Conservation (phyloP, 768 basidiomycete species). For the Tulasnella sp. region DNA sequence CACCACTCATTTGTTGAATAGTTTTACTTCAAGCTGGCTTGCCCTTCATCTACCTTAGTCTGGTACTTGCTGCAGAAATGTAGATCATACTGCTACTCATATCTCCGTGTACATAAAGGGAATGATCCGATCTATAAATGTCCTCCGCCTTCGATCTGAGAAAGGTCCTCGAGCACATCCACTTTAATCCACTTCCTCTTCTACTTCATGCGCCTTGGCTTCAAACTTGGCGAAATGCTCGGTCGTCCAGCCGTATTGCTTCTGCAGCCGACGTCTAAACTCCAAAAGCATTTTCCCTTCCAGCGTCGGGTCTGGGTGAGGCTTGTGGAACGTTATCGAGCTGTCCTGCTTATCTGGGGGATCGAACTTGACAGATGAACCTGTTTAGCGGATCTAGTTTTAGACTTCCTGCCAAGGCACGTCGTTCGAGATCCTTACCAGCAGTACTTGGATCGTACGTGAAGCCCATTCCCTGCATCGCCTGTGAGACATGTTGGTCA, state of each 20-base stretch:
- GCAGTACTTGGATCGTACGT: conserved; percentile 71
- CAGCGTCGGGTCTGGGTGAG: conserved; percentile 74
- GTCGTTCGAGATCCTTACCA: conserved; percentile 48
- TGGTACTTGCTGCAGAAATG: neutral
- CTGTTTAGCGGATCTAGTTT: neutral
- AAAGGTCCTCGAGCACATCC: neutral
- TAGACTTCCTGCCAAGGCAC: neutral
- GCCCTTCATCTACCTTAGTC: neutral
- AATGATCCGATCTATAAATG: neutral
- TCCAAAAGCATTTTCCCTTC: conserved; percentile 54
- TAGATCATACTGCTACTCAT: conserved; percentile 2
- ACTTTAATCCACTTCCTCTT: conserved; percentile 32
- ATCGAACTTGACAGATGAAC: conserved; percentile 76
- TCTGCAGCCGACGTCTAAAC: conserved; percentile 61
- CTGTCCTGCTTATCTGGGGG: conserved; percentile 63
- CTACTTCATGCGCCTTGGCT: conserved; percentile 21
- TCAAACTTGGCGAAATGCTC: conserved; percentile 46
- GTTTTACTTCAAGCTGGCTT: neutral
- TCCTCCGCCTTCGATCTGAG: neutral
- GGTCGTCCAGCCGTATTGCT: conserved; percentile 67
- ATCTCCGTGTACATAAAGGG: neutral
- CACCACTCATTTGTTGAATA: neutral
- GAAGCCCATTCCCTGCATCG: conserved; percentile 82
- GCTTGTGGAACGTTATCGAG: conserved; percentile 79
- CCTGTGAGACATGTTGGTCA: conserved; percentile 45